Evolutionary conservation across 306 rosid genomes (phyloP).

Genomic region (Lagenaria siceraria): DNA sequence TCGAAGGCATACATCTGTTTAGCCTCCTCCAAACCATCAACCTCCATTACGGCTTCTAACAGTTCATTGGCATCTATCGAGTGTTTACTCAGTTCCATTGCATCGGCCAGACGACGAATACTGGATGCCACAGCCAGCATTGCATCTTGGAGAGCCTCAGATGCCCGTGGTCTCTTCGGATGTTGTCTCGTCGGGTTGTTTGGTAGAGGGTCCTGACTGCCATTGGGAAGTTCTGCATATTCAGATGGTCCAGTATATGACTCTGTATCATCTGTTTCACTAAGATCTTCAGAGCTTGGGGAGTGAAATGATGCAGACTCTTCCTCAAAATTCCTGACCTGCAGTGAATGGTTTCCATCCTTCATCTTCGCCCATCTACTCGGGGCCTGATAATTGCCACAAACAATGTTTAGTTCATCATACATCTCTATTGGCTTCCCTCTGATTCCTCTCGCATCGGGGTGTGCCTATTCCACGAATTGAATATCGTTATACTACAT

Average conservation of each 20-base stretch:
- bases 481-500: constrained; percentile 10
- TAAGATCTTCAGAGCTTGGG: constrained; percentile 43
- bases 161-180: constrained; percentile 42
- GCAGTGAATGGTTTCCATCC: constrained; percentile 29
- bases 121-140: constrained; percentile 56
- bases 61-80: constrained; percentile 44
- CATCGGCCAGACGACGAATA: constrained; percentile 59
- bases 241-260: constrained; percentile 46
- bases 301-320: constrained; percentile 58
- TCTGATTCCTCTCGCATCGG: constrained; percentile 53
- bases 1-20: constrained; percentile 73
- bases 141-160: constrained; percentile 60
- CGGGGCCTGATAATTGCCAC: constrained; percentile 73
- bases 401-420: constrained; percentile 71
- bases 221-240: constrained; percentile 46
- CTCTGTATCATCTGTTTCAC: constrained; percentile 62
- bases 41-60: constrained; percentile 67
- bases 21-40: constrained; percentile 72
- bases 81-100: constrained; percentile 41
- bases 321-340: constrained; percentile 37
- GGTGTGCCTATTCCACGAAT: constrained; percentile 44
- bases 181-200: constrained; percentile 34
- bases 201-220: constrained; percentile 41
- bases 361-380: constrained; percentile 56
- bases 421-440: constrained; percentile 74